Conservation (phyloP, 306 rosid genomes). For the Rosa multiflora region DNA sequence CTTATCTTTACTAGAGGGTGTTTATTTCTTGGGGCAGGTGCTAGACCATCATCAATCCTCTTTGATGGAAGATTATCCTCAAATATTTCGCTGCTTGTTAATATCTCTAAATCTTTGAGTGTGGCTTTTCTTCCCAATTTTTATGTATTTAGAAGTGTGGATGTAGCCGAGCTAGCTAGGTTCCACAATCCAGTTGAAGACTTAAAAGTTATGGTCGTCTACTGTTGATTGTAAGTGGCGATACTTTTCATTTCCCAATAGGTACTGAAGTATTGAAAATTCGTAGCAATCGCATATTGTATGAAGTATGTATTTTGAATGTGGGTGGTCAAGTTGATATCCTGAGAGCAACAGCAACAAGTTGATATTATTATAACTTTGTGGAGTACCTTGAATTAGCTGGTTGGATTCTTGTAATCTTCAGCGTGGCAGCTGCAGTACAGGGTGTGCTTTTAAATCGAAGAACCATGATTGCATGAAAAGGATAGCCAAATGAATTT, state of each 20-base stretch:
- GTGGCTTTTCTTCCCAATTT: neutral
- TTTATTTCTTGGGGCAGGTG: neutral
- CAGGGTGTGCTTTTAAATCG: neutral
- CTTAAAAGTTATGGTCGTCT: neutral
- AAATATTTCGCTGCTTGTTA: neutral
- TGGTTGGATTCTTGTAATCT: neutral
- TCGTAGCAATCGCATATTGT: too few relatives aligned
- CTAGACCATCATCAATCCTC: neutral
- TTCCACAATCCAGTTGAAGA: neutral
- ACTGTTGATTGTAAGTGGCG: neutral
- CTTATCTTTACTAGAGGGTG: neutral
- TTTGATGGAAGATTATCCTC: neutral
- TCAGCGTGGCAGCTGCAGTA: neutral
- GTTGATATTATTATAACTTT: neutral
- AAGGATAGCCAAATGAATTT: neutral
- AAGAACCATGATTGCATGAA: neutral
- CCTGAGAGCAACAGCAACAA: too few relatives aligned
- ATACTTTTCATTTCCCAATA: neutral
- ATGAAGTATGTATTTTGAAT: too few relatives aligned
- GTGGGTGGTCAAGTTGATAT: too few relatives aligned
- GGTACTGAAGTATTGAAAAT: neutral
- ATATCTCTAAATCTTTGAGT: neutral
- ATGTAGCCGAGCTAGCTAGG: neutral
- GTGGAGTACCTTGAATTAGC: neutral
- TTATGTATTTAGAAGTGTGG: neutral